A percentile compares a stretch with the other conserved stretches of the same genome.
phyloP scores from a whole-genome alignment of 768 basidiomycete genomes.

The Auriscalpium microsporum region DNA sequence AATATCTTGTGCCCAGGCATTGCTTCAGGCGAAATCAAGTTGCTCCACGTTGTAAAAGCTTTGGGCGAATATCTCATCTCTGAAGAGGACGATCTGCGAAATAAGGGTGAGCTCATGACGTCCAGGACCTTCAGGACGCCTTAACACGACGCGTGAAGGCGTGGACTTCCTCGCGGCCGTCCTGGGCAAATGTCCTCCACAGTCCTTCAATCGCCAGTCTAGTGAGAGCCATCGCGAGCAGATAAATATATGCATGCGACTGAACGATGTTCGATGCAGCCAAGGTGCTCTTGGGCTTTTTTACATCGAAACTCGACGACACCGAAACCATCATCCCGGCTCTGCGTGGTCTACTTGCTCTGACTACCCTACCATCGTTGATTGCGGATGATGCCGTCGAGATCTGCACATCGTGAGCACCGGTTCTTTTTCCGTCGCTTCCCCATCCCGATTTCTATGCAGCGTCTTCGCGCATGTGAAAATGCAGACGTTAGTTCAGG shows the following conservation, averaged over 20 bases:
- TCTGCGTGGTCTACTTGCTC: conserved; percentile 61
- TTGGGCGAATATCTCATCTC: conserved; percentile 84
- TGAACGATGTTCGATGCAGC: conserved; percentile 36
- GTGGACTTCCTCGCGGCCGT: conserved; percentile 76
- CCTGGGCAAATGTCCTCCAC: conserved; percentile 48
- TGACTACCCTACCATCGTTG: conserved; percentile 57
- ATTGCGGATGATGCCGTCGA: conserved; percentile 55
- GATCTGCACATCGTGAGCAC: conserved; percentile 52
- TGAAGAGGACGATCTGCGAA: conserved; percentile 68
- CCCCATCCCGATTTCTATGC: background rate
- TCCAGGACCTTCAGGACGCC: no score
- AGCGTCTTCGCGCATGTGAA: conserved; percentile 74
- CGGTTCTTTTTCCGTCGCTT: conserved; percentile 1
- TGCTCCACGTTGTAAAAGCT: conserved; percentile 77
- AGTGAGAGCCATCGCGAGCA: conserved; percentile 38
- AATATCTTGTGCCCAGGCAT: conserved; percentile 32
- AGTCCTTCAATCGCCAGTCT: conserved; percentile 69
- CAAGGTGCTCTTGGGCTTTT: conserved; percentile 76
- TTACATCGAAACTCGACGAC: conserved; percentile 80
- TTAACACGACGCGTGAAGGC: conserved; percentile 38
- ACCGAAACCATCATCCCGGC: conserved; percentile 77
- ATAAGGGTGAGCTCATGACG: conserved; percentile 50
- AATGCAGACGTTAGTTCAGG: conserved; percentile 77
- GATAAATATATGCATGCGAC: no score
- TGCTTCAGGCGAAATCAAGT: conserved; percentile 44